These are phyloP conservation scores for Globisporangium okanoganense DNA, from an alignment of 352 stramenopile genomes.

Conservation along the genomic window DNA sequence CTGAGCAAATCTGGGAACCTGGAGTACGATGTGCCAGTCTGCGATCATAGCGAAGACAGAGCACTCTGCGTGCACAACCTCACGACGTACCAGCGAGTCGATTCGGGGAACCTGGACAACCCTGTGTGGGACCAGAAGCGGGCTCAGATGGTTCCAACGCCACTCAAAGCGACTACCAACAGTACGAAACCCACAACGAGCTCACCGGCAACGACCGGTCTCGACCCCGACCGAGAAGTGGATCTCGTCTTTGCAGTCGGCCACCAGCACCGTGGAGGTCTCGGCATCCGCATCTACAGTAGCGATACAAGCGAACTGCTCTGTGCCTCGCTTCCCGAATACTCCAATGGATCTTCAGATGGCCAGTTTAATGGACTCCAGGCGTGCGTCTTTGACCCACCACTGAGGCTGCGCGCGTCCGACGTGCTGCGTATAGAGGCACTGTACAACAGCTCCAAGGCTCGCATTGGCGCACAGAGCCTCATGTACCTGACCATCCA, in stretches of 20 bases:
- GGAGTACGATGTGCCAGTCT: conserved; percentile 10
- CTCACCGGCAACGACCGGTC: neutral
- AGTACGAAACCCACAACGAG: neutral
- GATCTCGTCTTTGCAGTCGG: conserved; percentile 7
- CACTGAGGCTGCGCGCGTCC: neutral
- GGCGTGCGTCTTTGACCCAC: conserved; percentile 8
- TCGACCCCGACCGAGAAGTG: conserved; percentile 8
- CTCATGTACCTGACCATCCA: conserved; percentile 11
- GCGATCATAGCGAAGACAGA: neutral
- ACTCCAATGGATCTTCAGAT: neutral
- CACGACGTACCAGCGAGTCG: conserved; percentile 10
- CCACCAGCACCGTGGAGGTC: conserved; percentile 1
- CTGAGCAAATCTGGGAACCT: conserved; percentile 3
- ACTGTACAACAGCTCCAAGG: conserved; percentile 10
- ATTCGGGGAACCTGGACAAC: conserved; percentile 4
- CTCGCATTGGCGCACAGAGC: conserved; percentile 10
- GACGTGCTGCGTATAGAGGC: conserved; percentile 9
- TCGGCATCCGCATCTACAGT: conserved; percentile 5
- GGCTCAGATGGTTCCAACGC: neutral
- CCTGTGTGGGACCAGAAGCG: conserved; percentile 8
- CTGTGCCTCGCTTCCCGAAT: conserved; percentile 3
- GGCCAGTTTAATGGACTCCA: neutral
- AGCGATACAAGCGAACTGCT: neutral
- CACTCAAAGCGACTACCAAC: neutral
- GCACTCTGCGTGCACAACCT: conserved; percentile 6